A percentile compares a stretch with the other conserved stretches of the same genome.
Evolutionary conservation across 2,329 filamentous ascomycete genomes (phyloP).

Genomic region (Aspergillus hortae): DNA sequence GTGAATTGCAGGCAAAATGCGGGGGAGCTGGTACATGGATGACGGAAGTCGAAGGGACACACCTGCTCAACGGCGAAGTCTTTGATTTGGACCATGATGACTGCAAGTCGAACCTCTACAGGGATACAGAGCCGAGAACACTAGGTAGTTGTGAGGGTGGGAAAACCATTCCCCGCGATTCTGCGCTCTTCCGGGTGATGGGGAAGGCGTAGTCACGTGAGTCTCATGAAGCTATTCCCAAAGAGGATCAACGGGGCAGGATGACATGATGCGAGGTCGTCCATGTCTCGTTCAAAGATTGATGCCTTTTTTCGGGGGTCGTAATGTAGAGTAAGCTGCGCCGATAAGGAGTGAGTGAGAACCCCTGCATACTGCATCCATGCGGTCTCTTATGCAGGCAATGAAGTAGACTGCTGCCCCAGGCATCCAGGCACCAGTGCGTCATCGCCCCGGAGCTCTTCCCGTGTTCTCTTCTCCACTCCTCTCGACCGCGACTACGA

Average conservation of each 20-base stretch:
- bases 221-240: no score
- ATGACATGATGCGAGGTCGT: neutral
- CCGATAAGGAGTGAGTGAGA: no score
- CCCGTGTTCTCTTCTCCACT: neutral
- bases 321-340: no score
- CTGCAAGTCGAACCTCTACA: neutral
- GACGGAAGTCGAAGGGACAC: conserved; percentile 24
- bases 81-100: conserved; percentile 39
- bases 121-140: no score
- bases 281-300: neutral
- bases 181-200: neutral
- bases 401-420: conserved; percentile 16
- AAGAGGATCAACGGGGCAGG: neutral
- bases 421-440: conserved; percentile 15
- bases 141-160: no score
- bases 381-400: neutral
- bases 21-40: conserved; percentile 39
- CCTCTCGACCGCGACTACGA: neutral
- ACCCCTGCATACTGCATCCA: no score
- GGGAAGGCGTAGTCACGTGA: neutral
- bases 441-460: neutral
- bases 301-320: no score
- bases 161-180: no score
- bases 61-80: conserved; percentile 63
- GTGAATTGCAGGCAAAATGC: conserved; percentile 38